phyloP scores from a whole-genome alignment of 495 filamentous ascomycete species.

The Clavariopsis aquatica region DNA sequence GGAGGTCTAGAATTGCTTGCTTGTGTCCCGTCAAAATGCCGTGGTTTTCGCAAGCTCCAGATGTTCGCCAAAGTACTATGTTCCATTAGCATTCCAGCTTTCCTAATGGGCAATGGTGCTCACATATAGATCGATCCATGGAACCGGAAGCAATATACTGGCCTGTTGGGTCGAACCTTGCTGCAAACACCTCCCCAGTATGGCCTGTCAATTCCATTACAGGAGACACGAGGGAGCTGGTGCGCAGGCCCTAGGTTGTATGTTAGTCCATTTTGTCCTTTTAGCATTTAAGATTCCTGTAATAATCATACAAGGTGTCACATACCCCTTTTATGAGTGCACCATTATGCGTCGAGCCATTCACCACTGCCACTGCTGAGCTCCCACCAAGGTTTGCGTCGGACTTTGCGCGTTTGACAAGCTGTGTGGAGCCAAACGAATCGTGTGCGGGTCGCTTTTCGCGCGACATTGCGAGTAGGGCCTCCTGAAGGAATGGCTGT shows the following conservation, averaged over 20 bases:
- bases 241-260: slow-evolving; percentile 66
- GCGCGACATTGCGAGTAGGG: slow-evolving; percentile 63
- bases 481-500: no score
- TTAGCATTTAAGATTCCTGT: slow-evolving; percentile 34
- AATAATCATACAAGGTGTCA: slow-evolving; percentile 27
- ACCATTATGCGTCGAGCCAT: slow-evolving; percentile 67
- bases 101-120: slow-evolving; percentile 26
- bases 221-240: slow-evolving; percentile 84
- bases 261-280: slow-evolving; percentile 14
- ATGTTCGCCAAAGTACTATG: slow-evolving; percentile 88
- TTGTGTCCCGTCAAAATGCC: slow-evolving; percentile 83
- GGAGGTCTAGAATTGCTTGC: slow-evolving; percentile 85
- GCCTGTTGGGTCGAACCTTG: slow-evolving; percentile 84
- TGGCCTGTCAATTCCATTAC: slow-evolving; percentile 91
- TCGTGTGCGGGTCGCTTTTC: slow-evolving; percentile 87
- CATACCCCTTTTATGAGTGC: slow-evolving; percentile 84
- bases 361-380: slow-evolving; percentile 60
- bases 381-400: slow-evolving; percentile 66
- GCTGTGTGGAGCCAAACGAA: slow-evolving; percentile 74
- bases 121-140: slow-evolving; percentile 90
- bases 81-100: slow-evolving; percentile 15
- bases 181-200: slow-evolving; percentile 83
- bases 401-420: slow-evolving; percentile 84
- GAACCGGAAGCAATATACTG: slow-evolving; percentile 91
- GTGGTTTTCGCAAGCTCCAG: slow-evolving; percentile 91